Evolutionary conservation across 225 moss, liverwort and hornwort genomes (phyloP), one percentile per base, ranked within the genome.

Genomic region (Asterella californica): DNA sequence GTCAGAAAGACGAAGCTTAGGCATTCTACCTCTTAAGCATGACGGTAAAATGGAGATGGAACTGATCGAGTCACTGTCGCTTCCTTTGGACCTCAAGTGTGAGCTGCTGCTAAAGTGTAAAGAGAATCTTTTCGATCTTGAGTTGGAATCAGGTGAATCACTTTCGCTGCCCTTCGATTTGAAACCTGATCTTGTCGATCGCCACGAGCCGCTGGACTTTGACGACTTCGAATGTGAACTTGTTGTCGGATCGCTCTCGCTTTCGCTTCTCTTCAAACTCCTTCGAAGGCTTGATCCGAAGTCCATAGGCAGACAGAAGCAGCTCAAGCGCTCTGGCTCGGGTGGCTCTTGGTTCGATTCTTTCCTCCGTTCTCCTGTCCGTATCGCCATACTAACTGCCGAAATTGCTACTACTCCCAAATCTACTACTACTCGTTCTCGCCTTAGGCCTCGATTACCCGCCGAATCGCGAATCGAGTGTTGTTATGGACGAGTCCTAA

Each of bases 21-120:
- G 68, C 38, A 42, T 42, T 69, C 68, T 69, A 72, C 72, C 72
- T 72, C 72, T 72, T 27, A 72, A 48, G 48, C 72, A 72, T 25
- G 72, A 48, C 42, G 42, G 42, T 48, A 49, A 46, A 21, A 72
- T 48, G 21, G 48, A 49, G 12, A n/a, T 12, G 19, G 72, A 72
- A 72, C 72, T 47, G 0, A 10, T 27, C 1, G 72, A 47, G 25
- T 72, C 47, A 27, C 42, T 27, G 27, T 72, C 72, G 72, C 48
- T 72, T 5, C 27, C 72, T 27, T 14, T 72, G 7, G 72, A 72
- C 72, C 47, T 46, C 19, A 48, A n/a, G 22, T 46, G 47, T 72
- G 42, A 70, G 10, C 38, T 24, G 24, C 64, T 32, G 29, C 69
- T 70, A 21, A 45, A 57, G 37, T 21, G 69, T 8, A 45, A 38